Evolutionary conservation across 352 stramenopile genomes (phyloP).

Genomic region (Globisporangium yorkense): DNA sequence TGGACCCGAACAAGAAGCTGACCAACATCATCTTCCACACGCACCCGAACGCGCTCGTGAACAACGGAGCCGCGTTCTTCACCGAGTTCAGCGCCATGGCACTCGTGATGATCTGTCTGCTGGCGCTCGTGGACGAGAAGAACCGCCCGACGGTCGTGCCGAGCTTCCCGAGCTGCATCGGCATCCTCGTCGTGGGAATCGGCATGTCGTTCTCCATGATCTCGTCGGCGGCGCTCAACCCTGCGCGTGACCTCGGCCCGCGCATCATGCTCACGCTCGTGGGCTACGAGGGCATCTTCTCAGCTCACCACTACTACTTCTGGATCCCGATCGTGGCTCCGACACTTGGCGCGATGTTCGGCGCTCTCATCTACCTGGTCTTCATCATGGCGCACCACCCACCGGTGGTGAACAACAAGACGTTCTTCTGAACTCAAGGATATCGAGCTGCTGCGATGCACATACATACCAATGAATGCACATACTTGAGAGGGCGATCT

Average conservation of each 20-base stretch:
- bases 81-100: slow-evolving; percentile 20
- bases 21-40: slow-evolving; percentile 26
- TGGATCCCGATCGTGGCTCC: slow-evolving; percentile 34
- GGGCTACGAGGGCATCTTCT: slow-evolving; percentile 24
- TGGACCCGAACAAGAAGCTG: slow-evolving; percentile 13
- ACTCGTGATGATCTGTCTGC: slow-evolving; percentile 20
- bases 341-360: slow-evolving; percentile 18
- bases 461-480: background rate
- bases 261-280: slow-evolving; percentile 25
- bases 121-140: slow-evolving; percentile 23
- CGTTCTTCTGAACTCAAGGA: slow-evolving; percentile 17
- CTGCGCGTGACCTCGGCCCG: slow-evolving; percentile 31
- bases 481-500: background rate
- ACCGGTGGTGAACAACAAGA: slow-evolving; percentile 13
- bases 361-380: slow-evolving; percentile 20
- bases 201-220: slow-evolving; percentile 27
- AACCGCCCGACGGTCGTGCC: slow-evolving; percentile 23
- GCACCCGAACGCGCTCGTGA: slow-evolving; percentile 19
- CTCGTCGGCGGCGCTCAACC: slow-evolving; percentile 28
- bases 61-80: slow-evolving; percentile 22
- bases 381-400: slow-evolving; percentile 31
- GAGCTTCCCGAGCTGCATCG: slow-evolving; percentile 20
- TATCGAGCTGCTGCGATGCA: background rate
- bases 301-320: slow-evolving; percentile 23
- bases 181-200: slow-evolving; percentile 19